Percentiles rank a stretch among this genome's conserved stretches.
Evolutionary conservation across 176 grass and related monocot genomes (phyloP).

Genomic region (Phoenix roebelenii): DNA sequence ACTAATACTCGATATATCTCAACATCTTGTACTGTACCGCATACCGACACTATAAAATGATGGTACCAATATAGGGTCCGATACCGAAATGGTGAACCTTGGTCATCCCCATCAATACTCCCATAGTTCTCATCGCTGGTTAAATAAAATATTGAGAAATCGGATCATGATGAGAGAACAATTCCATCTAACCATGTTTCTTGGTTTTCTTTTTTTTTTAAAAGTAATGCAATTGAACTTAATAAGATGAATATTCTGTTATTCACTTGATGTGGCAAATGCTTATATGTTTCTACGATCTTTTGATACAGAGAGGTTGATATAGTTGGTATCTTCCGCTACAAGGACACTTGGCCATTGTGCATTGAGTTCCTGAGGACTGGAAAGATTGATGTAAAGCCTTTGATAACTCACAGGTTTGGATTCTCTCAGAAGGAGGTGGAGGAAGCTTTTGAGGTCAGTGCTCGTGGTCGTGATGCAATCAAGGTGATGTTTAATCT

Average conservation of each 20-base stretch:
- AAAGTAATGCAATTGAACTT: too few relatives aligned
- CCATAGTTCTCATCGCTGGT: background rate
- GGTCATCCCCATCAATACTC: background rate
- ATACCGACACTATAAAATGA: too few relatives aligned
- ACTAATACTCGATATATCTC: too few relatives aligned
- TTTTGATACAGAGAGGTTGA: slow-evolving; percentile 56
- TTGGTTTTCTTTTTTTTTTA: background rate
- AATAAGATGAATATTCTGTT: too few relatives aligned
- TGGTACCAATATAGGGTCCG: too few relatives aligned
- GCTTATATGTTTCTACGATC: too few relatives aligned
- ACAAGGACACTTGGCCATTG: slow-evolving; percentile 93
- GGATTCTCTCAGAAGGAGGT: slow-evolving; percentile 76
- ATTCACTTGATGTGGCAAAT: too few relatives aligned
- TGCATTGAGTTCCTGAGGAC: slow-evolving; percentile 57
- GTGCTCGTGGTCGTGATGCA: slow-evolving; percentile 62
- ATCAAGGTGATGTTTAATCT: slow-evolving; percentile 99
- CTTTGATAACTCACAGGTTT: slow-evolving; percentile 79
- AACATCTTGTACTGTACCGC: too few relatives aligned
- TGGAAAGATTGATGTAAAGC: slow-evolving; percentile 84
- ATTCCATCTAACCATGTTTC: background rate
- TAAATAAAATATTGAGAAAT: too few relatives aligned
- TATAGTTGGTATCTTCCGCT: slow-evolving; percentile 71
- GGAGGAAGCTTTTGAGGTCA: slow-evolving; percentile 81
- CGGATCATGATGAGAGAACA: background rate
- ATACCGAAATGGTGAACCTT: too few relatives aligned